Evolutionary conservation across 768 basidiomycete species (phyloP).

Genomic region (Aureoboletus auriporus): DNA sequence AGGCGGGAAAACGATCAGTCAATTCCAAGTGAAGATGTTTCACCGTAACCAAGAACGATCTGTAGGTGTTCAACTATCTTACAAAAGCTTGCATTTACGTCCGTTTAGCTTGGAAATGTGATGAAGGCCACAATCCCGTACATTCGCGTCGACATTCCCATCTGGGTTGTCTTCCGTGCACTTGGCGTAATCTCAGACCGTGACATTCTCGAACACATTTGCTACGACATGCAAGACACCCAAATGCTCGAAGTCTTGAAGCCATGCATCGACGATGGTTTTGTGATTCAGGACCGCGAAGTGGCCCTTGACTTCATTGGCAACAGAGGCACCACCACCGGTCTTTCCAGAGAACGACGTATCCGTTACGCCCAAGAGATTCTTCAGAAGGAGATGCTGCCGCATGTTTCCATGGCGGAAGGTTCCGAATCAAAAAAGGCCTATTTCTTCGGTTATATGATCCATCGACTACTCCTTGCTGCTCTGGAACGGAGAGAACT

Average conservation of each 20-base stretch:
- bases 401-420: constrained; percentile 94
- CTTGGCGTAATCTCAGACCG: constrained; percentile 96
- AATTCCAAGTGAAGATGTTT: constrained; percentile 98
- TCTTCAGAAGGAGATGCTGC: constrained; percentile 96
- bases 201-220: constrained; percentile 97
- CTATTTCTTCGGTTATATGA: constrained; percentile 99
- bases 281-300: constrained; percentile 96
- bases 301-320: constrained; percentile 98
- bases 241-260: constrained; percentile 98
- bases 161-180: constrained; percentile 98
- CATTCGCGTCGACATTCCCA: constrained; percentile 96
- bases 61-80: constrained; percentile 41
- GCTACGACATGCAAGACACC: constrained; percentile 94
- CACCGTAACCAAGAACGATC: constrained; percentile 85
- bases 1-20: constrained; percentile 96
- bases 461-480: constrained; percentile 90
- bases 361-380: constrained; percentile 97
- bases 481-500: constrained; percentile 92
- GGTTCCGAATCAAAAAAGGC: constrained; percentile 98
- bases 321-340: constrained; percentile 93
- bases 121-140: constrained; percentile 98
- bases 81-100: neutral
- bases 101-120: constrained; percentile 71
- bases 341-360: constrained; percentile 87
- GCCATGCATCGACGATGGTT: constrained; percentile 97